Conservation (phyloP, 371 early-diverging fungal species). For the Lichtheimia ornata region DNA sequence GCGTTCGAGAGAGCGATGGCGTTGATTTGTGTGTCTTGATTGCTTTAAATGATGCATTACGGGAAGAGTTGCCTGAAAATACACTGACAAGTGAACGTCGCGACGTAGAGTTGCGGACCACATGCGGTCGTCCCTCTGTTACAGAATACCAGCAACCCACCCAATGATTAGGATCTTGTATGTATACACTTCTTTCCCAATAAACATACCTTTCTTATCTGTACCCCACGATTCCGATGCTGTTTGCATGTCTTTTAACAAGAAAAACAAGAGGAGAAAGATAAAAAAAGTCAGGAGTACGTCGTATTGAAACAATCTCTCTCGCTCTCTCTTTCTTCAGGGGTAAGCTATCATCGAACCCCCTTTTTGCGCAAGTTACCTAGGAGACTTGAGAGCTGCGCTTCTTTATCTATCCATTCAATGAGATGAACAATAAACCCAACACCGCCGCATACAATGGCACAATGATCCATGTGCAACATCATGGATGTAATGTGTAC, state of each 20-base stretch:
- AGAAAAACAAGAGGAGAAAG: constrained; percentile 4
- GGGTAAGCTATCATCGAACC: no score
- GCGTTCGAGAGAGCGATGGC: constrained; percentile 22
- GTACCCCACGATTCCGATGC: neutral
- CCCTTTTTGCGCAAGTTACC: no score
- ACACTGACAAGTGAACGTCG: constrained; percentile 17
- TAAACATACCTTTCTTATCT: constrained; percentile 1
- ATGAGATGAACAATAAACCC: no score
- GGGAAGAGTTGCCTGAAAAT: constrained; percentile 8
- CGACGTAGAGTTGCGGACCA: constrained; percentile 11
- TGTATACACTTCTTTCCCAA: neutral
- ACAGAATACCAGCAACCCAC: neutral
- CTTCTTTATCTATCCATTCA: no score
- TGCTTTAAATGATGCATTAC: neutral
- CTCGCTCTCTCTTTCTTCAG: no score
- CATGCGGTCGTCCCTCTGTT: neutral
- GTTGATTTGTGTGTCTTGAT: constrained; percentile 25
- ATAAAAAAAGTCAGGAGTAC: neutral
- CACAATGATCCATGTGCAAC: no score
- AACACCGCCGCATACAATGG: no score
- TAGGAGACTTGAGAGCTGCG: no score
- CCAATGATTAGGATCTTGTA: neutral
- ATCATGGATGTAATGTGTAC: no score
- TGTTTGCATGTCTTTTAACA: neutral
- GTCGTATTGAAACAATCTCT: no score